Evolutionary conservation across 495 filamentous ascomycete species (phyloP), one percentile per base, ranked within the genome.

Genomic region (Aspergillus hancockii): DNA sequence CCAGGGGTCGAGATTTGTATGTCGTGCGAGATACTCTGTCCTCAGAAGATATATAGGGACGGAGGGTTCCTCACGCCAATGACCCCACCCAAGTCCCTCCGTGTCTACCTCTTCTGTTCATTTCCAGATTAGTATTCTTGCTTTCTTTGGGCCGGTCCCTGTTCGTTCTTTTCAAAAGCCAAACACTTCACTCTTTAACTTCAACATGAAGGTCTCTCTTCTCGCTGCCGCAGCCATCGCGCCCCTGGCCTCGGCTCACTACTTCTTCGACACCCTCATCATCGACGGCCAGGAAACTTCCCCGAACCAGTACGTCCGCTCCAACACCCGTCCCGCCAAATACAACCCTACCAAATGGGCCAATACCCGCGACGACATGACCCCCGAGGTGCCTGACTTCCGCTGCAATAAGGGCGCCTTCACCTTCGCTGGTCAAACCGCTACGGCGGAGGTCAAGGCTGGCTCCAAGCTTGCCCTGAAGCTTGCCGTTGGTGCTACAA

Each of bases 401-500:
- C 49, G 49, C 28, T 52, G 49, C 49, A 52, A 52, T n/a, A 52
- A 52, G 49, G 49, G 49, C 25, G 28, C 49, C 25, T 52, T 52
- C 49, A 52, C 49, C 49, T 52, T 52, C 30, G 49, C 49, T 34
- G 25, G 25, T 30, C 25, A 52, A 31, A 52, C 49, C 28, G 25
- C 0, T 8, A 34, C 25, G 4, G 49, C 49, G n/a, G 49, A 52
- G n/a, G 49, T 52, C 49, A 52, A 52, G 49, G 49, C 49, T 19
- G 49, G 49, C 2, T 52, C 49, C 4, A 52, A 52, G 49, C 28
- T 52, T 52, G 55, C 55, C 23, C 12, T 57, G 43, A 57, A 57
- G 46, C 55, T 57, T 25, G 55, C 28, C 13, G 55, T 57, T 23
- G 55, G 45, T 32, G 55, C 55, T 51, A 57, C 21, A 16, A 71